A percentile compares a stretch with the other conserved stretches of the same genome.
Conservation (phyloP, 2,329 filamentous ascomycete species). For the Phaeosphaeria sp. region DNA sequence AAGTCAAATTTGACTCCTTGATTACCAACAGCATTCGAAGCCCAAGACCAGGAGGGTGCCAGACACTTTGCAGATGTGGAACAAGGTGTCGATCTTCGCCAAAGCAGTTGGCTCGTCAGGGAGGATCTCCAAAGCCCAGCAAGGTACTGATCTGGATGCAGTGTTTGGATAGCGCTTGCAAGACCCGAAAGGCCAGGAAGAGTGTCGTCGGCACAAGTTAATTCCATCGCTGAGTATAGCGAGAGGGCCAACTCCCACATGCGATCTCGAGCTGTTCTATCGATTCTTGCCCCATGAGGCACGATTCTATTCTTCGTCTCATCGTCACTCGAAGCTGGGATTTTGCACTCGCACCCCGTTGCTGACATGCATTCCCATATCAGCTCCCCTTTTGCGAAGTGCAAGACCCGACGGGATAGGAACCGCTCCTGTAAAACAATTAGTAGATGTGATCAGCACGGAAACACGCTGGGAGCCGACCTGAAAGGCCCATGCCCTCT, state of each 20-base stretch:
- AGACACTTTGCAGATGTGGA: neutral
- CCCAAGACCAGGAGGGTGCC: neutral
- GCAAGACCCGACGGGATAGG: neutral
- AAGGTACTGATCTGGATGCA: neutral
- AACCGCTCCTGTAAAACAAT: neutral
- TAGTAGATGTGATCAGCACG: neutral
- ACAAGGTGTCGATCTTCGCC: neutral
- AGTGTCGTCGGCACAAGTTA: neutral
- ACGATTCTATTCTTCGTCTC: neutral
- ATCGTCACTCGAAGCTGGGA: neutral
- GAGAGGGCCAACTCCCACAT: neutral
- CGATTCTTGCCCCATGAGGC: neutral
- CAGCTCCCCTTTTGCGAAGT: neutral
- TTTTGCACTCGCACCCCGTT: neutral
- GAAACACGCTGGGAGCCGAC: neutral
- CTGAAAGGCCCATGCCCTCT: neutral
- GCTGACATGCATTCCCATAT: neutral
- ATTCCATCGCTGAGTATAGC: neutral
- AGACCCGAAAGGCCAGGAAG: neutral
- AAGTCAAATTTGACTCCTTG: no score
- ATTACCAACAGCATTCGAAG: neutral
- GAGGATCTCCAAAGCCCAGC: neutral
- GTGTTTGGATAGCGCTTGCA: neutral
- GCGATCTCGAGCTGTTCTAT: neutral
- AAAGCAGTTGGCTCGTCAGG: neutral